Conservation (phyloP, 1,284 basidiomycete genomes). For the Leccinum fuscescens region DNA sequence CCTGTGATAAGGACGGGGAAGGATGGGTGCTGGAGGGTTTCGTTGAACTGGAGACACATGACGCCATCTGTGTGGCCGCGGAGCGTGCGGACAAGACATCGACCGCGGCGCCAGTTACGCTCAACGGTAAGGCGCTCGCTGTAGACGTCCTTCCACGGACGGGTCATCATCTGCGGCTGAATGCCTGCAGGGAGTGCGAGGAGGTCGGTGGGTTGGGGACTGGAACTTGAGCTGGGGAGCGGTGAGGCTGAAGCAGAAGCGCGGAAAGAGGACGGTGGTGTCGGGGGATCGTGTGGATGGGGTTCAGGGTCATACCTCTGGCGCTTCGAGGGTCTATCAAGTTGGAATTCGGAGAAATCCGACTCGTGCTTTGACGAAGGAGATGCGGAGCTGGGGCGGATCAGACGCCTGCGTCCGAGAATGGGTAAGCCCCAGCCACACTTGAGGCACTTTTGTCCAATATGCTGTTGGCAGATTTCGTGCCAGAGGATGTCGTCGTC, state of each 20-base stretch:
- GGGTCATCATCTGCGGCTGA: constrained; percentile 46
- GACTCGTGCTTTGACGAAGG: constrained; percentile 39
- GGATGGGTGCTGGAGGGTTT: constrained; percentile 79
- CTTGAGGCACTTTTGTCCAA: constrained; percentile 95
- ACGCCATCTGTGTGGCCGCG: constrained; percentile 95
- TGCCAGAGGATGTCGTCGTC: constrained; percentile 97
- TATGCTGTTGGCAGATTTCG: constrained; percentile 97
- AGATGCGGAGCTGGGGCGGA: constrained; percentile 39
- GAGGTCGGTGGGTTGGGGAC: constrained; percentile 20
- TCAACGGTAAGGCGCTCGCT: constrained; percentile 94
- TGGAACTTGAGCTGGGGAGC: neutral
- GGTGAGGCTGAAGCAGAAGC: constrained; percentile 19
- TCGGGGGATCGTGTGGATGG: neutral
- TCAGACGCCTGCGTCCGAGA: constrained; percentile 70
- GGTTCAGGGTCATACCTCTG: constrained; percentile 37
- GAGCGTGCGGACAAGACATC: constrained; percentile 81
- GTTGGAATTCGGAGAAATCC: constrained; percentile 29
- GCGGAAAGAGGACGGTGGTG: constrained; percentile 1
- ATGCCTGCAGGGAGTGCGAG: constrained; percentile 8
- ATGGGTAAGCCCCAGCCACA: constrained; percentile 98
- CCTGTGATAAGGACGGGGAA: constrained; percentile 97
- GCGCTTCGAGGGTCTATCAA: constrained; percentile 49
- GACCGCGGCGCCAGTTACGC: constrained; percentile 94
- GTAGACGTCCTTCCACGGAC: constrained; percentile 99
- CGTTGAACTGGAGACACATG: constrained; percentile 96